Conservation (phyloP, 2,329 filamentous ascomycete species). For the Microdochium paspali region DNA sequence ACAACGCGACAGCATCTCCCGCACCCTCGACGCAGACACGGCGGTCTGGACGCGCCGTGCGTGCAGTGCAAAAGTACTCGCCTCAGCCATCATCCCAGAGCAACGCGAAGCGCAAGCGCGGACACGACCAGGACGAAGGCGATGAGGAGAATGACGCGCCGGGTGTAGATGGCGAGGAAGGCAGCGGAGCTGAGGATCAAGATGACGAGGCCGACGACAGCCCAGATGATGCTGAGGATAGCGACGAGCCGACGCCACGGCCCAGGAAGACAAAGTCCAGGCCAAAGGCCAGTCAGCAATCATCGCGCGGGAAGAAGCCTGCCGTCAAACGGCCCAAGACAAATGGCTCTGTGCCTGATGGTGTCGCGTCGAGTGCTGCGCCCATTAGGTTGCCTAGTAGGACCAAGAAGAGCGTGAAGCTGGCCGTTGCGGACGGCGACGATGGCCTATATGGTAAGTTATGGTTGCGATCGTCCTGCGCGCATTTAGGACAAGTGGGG, state of each 20-base stretch:
- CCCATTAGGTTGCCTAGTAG: slow-evolving; percentile 33
- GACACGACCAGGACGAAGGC: slow-evolving; percentile 33
- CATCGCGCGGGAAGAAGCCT: slow-evolving; percentile 39
- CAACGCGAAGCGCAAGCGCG: slow-evolving; percentile 48
- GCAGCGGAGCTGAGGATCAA: slow-evolving; percentile 32
- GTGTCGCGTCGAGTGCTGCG: slow-evolving; percentile 23
- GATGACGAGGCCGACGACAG: slow-evolving; percentile 26
- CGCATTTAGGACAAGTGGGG: not conserved
- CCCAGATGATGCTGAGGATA: slow-evolving; percentile 28
- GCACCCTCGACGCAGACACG: slow-evolving; percentile 46
- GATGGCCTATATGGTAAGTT: slow-evolving; percentile 46
- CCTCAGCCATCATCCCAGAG: slow-evolving; percentile 31
- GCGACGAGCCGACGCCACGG: slow-evolving; percentile 32
- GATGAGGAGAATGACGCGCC: slow-evolving; percentile 26
- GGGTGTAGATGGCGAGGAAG: slow-evolving; percentile 34
- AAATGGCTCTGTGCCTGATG: slow-evolving; percentile 39
- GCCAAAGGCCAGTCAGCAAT: slow-evolving; percentile 21
- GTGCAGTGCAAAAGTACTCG: slow-evolving; percentile 48
- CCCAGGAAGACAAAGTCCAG: slow-evolving; percentile 29
- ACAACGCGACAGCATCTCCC: slow-evolving; percentile 43
- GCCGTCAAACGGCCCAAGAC: slow-evolving; percentile 55
- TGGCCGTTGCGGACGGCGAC: slow-evolving; percentile 39
- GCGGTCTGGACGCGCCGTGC: slow-evolving; percentile 60
- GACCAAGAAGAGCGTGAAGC: slow-evolving; percentile 46
- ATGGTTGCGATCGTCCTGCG: not conserved